Conservation (phyloP, 805 yeast species). For the Saccharomycopsis babjevae region DNA sequence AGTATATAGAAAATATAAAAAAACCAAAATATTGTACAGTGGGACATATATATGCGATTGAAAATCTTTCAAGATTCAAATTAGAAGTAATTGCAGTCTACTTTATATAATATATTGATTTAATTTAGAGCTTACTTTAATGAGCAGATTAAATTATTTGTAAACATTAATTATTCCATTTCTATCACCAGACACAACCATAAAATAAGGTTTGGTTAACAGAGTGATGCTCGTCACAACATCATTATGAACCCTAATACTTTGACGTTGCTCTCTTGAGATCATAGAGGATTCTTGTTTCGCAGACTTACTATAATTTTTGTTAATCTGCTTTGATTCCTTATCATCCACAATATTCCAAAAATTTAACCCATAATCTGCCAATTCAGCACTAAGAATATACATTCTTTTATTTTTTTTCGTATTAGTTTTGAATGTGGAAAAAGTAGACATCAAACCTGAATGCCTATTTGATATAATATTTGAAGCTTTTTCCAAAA, state of each 20-base stretch:
- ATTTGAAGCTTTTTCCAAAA: not conserved
- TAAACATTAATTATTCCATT: conserved; percentile 57
- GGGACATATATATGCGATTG: not conserved
- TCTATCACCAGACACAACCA: conserved; percentile 58
- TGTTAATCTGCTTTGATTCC: conserved; percentile 3
- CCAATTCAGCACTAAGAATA: conserved; percentile 8
- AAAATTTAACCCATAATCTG: conserved; percentile 21
- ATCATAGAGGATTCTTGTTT: conserved; percentile 26
- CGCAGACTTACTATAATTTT: conserved; percentile 2
- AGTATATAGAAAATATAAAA: not conserved
- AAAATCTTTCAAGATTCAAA: no score
- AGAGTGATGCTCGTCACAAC: conserved; percentile 38
- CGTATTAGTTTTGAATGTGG: not conserved
- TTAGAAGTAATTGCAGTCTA: no score
- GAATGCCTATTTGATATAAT: not conserved
- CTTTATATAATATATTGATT: not conserved
- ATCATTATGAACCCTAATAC: conserved; percentile 40
- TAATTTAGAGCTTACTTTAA: not conserved
- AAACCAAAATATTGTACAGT: not conserved
- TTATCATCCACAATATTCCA: conserved; percentile 27
- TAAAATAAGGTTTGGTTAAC: conserved; percentile 40
- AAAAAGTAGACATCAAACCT: not conserved
- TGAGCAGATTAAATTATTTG: conserved; percentile 24
- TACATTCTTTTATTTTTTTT: not conserved
- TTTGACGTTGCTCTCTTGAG: conserved; percentile 34